Evolutionary conservation across 129 eudicot species (phyloP), one percentile per base, ranked within the genome.

Genomic region (Chrysanthemum seticuspe): DNA sequence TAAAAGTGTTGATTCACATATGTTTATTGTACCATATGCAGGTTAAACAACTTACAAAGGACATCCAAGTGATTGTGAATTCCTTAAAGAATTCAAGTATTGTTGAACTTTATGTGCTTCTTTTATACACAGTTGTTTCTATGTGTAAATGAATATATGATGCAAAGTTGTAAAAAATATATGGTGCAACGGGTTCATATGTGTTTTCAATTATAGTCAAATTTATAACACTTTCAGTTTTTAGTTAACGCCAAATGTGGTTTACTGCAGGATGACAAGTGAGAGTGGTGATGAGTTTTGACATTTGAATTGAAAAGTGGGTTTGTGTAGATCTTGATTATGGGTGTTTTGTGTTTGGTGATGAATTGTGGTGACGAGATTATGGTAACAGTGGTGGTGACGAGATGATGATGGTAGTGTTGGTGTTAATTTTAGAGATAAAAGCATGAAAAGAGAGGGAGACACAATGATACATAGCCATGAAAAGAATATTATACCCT

Each of bases 101-200:
- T 40, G 86, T 89, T 65, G 96, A 89, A 89, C 66, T 87, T 25
- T 86, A 89, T 87, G 96, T 87, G 76, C 73, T 10, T 7, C 13
- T 7, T 48, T 59, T 64, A 31, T 18, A 15, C 5, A 25, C 2
- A 1, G 40, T 19, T 15, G 23, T 25, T 25, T 14, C 3, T 25
- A 68, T 27, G 47, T 52, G 14, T 50, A 25, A 51, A 34, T 13
- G 15, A 13, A 5, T 62, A n/a, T 25, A n/a, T 25, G 45, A 10
- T 12, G 16, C 31, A 27, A 61, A 12, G 18, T 4, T 13, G 44
- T 62, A 40, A 27, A 62, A 6, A 13, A 40, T 10, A 58, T 19
- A 16, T 21, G 29, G 2, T 18, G 63, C 10, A 36, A 36, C 5
- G 5, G 44, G 10, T 16, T 19, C 5, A 8, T 14, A 2, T 18